Base-by-base conservation (phyloP, 352 stramenopile genomes). In the Pythium periplocum region DNA sequence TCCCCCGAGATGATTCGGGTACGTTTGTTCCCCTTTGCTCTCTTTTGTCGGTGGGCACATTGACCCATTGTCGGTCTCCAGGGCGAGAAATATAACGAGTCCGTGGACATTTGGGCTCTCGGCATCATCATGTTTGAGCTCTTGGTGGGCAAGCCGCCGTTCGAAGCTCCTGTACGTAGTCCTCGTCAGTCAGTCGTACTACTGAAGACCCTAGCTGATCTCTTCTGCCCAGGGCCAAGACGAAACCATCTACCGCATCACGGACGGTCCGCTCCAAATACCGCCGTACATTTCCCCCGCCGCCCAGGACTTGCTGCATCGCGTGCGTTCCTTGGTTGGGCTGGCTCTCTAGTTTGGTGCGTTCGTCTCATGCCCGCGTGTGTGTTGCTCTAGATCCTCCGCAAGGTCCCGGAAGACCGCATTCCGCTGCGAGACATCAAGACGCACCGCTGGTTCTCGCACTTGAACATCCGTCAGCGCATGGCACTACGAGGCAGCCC, bases 121-220 rank as follows among this genome's bases (percentile, higher is more conserved):
- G 97, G 97, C 10, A 96, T 99, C 40, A 86, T 99, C 26, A 92
- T 98, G 57, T 99, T 97, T 66, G 97, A 99, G 73, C 96, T 99
- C 40, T 67, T 99, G 1, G 90, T 98, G 30, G 98, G 98, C 12
- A 83, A 79, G 10, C 97, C 98, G 26, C 97, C 98, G 4, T 99
- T 99, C 73, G 97, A 99, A 64, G 91, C 96, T 12, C 79, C 80
- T 36, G 81, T 93, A 70, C 36, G 73, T 57, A 32, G 10, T n/a
- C 26, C 17, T 4, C 3, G 36, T 6, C 1, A 26, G 38, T 4
- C 46, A 5, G 11, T 26, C 17, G 9, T 49, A 11, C n/a, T 51
- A 43, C 7, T 6, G 38, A 41, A 38, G 12, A 48, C 26, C n/a
- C 6, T 40, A 30, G 6, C 9, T 38, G n/a, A 34, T 37, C 10